Conservation (phyloP, 1,284 basidiomycete species). For the Vanrija sp. region DNA sequence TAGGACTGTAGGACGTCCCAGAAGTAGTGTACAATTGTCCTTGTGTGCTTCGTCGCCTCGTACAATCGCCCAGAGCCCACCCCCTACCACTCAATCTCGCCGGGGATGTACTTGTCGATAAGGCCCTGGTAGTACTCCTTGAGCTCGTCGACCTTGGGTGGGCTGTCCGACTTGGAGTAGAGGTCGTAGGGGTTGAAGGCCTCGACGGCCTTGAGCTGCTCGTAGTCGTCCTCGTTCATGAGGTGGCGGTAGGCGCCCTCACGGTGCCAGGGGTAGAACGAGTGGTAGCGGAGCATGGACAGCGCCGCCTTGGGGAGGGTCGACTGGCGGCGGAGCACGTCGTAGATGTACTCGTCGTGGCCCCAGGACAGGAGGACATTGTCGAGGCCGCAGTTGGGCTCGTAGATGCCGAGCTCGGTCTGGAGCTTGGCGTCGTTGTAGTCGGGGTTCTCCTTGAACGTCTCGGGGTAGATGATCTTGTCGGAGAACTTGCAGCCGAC, state of each 20-base stretch:
- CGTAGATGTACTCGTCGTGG: slow-evolving; percentile 61
- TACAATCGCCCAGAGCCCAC: too few species aligned
- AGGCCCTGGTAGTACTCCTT: slow-evolving; percentile 73
- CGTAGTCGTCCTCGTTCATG: slow-evolving; percentile 57
- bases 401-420: slow-evolving; percentile 71
- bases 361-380: slow-evolving; percentile 88
- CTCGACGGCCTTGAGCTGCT: slow-evolving; percentile 34
- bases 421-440: slow-evolving; percentile 63
- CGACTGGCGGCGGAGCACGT: slow-evolving; percentile 27
- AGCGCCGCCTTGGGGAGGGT: slow-evolving; percentile 71
- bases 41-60: too few species aligned
- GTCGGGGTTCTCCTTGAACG: slow-evolving; percentile 72
- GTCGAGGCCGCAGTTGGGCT: slow-evolving; percentile 75
- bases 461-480: slow-evolving; percentile 73
- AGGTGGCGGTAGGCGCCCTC: slow-evolving; percentile 77
- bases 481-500: slow-evolving; percentile 72
- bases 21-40: too few species aligned
- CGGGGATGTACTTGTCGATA: slow-evolving; percentile 75
- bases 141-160: slow-evolving; percentile 59
- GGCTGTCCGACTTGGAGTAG: slow-evolving; percentile 74
- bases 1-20: too few species aligned
- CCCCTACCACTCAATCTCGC: slow-evolving; percentile 63
- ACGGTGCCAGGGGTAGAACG: slow-evolving; percentile 92
- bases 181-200: slow-evolving; percentile 63
- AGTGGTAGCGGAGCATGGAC: slow-evolving; percentile 90